Percentiles rank a stretch among this genome's conserved stretches.
phyloP scores from a whole-genome alignment of 2,329 filamentous ascomycete genomes.

The Phaeomoniella chlamydospora region DNA sequence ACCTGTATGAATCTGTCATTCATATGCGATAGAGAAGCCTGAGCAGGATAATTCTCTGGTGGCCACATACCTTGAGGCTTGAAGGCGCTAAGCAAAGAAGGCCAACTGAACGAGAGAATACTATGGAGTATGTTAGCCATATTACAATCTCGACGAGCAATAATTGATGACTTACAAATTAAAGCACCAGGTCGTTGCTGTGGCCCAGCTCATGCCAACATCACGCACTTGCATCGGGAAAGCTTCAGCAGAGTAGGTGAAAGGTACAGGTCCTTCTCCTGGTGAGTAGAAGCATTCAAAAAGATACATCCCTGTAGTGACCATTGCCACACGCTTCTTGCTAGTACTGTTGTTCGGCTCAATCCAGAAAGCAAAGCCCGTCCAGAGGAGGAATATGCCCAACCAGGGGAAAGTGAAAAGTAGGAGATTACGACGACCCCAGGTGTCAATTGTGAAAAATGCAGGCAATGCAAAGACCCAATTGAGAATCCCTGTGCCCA shows the following conservation, averaged over 20 bases:
- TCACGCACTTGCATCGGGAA: slow-evolving; percentile 48
- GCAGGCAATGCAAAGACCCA: slow-evolving; percentile 51
- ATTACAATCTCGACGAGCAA: too few species aligned
- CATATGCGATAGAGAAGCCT: too few species aligned
- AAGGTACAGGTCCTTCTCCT: slow-evolving; percentile 48
- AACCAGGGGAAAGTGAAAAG: slow-evolving; percentile 50
- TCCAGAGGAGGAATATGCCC: slow-evolving; percentile 31
- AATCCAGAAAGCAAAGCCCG: slow-evolving; percentile 37
- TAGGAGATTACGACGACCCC: slow-evolving; percentile 47
- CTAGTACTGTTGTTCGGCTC: slow-evolving; percentile 15
- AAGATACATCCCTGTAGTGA: slow-evolving; percentile 27
- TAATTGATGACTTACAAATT: background rate
- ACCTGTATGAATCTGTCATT: too few species aligned
- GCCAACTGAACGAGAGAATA: slow-evolving; percentile 38
- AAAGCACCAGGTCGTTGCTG: slow-evolving; percentile 24
- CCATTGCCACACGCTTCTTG: slow-evolving; percentile 22
- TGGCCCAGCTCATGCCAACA: slow-evolving; percentile 46
- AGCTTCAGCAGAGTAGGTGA: slow-evolving; percentile 51
- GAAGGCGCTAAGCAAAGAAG: slow-evolving; percentile 31
- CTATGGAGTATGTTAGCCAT: too few species aligned
- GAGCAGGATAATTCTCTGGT: too few species aligned
- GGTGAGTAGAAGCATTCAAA: slow-evolving; percentile 39
- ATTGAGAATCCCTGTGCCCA: slow-evolving; percentile 52
- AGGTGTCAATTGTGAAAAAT: slow-evolving; percentile 52
- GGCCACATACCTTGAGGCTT: slow-evolving; percentile 27